Evolutionary conservation across 2,329 filamentous ascomycete genomes (phyloP).

Genomic region (Colletotrichum acutatum): DNA sequence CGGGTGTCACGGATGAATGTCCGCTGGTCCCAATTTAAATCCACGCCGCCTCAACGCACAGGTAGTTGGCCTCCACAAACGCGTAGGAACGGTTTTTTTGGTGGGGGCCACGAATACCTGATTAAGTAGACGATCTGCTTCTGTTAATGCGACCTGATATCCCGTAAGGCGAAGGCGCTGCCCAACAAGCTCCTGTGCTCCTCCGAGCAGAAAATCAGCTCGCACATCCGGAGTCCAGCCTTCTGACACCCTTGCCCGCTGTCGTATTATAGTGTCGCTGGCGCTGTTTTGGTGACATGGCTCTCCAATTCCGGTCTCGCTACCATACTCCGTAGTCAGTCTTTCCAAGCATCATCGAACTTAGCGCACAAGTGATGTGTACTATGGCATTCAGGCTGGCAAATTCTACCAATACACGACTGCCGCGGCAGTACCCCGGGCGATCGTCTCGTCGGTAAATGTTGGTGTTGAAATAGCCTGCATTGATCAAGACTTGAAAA

Average conservation of each 20-base stretch:
- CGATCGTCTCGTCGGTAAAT: constrained; percentile 59
- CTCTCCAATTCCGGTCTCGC: constrained; percentile 57
- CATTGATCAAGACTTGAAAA: constrained; percentile 62
- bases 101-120: not conserved
- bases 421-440: constrained; percentile 46
- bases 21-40: constrained; percentile 21
- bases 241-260: constrained; percentile 36
- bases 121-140: not conserved
- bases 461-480: constrained; percentile 56
- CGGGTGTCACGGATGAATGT: constrained; percentile 14
- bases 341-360: constrained; percentile 62
- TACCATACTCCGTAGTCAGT: constrained; percentile 51
- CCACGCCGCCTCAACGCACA: not conserved
- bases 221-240: constrained; percentile 38
- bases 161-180: not conserved
- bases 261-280: constrained; percentile 34
- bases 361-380: constrained; percentile 63
- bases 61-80: not conserved
- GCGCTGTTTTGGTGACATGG: constrained; percentile 49
- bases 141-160: constrained; percentile 5
- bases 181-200: constrained; percentile 1
- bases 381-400: constrained; percentile 37
- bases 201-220: constrained; percentile 29
- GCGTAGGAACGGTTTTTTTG: not conserved
- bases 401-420: constrained; percentile 37